Evolutionary conservation across 345 rosid species (phyloP).

Genomic region (Brassica nigra): DNA sequence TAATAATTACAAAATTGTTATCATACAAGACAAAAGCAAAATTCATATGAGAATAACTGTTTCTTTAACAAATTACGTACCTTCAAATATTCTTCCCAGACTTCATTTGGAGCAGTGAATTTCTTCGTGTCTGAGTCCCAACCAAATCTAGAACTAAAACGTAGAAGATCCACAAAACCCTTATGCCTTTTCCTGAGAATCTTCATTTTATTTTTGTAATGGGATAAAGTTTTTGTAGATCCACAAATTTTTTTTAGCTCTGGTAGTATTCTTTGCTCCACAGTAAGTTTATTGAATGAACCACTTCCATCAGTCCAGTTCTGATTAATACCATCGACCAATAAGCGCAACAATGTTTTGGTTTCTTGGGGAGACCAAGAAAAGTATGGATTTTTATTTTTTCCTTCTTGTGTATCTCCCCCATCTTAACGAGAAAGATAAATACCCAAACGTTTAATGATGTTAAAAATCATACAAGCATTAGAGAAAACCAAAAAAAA

Average conservation of each 20-base stretch:
- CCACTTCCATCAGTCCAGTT: not conserved
- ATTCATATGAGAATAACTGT: not conserved
- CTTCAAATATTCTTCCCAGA: not conserved
- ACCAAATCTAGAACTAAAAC: not conserved
- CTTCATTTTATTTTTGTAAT: not conserved
- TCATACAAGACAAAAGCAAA: not conserved
- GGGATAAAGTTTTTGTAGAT: not conserved
- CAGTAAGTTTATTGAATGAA: not conserved
- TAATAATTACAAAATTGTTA: not conserved
- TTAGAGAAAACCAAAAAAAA: too few species aligned
- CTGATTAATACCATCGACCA: conserved; percentile 6
- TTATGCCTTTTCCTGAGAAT: not conserved
- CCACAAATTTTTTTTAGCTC: not conserved
- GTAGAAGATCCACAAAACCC: not conserved
- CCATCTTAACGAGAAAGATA: not conserved
- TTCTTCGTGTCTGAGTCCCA: not conserved
- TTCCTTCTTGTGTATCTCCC: not conserved
- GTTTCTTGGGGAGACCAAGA: not conserved
- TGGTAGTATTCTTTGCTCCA: not conserved
- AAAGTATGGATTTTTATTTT: not conserved
- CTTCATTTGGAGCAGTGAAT: not conserved
- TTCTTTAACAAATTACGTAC: not conserved
- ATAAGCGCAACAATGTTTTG: conserved; percentile 2
- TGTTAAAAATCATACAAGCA: not conserved
- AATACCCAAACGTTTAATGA: not conserved